Evolutionary conservation across 2,329 filamentous ascomycete species (phyloP), one percentile per base, ranked within the genome.

Genomic region (Coniochaeta pulveracea): DNA sequence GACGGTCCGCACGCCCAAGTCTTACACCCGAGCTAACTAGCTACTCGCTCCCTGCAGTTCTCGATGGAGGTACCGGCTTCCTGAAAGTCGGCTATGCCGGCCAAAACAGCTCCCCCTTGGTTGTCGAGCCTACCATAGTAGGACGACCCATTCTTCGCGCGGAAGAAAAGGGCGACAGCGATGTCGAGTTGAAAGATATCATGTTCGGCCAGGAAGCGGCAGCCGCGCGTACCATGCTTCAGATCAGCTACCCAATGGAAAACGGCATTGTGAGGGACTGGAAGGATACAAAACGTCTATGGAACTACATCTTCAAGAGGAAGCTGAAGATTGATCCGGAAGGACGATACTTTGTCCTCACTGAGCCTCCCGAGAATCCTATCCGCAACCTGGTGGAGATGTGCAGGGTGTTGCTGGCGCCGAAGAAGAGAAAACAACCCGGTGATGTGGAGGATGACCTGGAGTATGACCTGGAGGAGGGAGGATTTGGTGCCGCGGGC

Each of bases 151-250:
- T 98, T 61, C 75, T 98, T 52, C 85, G 91, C 63, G 88, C 88
- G 41, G 91, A 98, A 69, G 91, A 98, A 63, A 71, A 72, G 55
- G 69, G 66, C 48, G 63, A 64, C 54, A 64, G 60, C 52, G 63
- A 72, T 53, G 49, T 74, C 66, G 79, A 73, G 60, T 81, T 76
- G 61, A 96, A 95, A 72, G 91, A 98, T 65, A 95, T 98, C 56
- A 98, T 98, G 91, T 96, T 89, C 63, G 91, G 91, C 56, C 91
- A 98, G 64, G 89, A 98, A 64, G 91, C 91, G 32, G 88, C 91
- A 11, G 86, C 86, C 34, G 89, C 91, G 45, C 79, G 91, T 51
- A 94, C 84, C 41, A 94, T 95, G 86, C 77, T 98, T 40, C 91
- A 98, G 61, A 93, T 98, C 54, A 93, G 82, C 60, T 98, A 98